These are phyloP conservation scores for Aspergillus niger DNA, from an alignment of 2,329 filamentous ascomycete genomes.

Conservation along the genomic window DNA sequence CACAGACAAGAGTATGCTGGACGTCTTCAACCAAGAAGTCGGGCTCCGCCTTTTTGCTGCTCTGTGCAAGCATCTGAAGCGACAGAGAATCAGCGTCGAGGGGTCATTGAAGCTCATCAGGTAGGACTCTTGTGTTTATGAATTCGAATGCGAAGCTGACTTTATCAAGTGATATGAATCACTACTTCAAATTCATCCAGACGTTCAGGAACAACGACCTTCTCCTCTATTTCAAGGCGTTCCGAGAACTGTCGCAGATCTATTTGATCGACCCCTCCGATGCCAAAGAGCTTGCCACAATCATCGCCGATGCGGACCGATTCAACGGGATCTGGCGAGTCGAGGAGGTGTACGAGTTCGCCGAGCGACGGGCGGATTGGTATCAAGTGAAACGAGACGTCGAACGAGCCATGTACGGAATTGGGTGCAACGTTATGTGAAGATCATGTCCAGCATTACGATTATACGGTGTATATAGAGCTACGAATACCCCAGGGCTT, in stretches of 20 bases:
- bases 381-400: conserved; percentile 85
- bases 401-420: conserved; percentile 94
- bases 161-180: conserved; percentile 77
- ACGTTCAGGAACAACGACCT: conserved; percentile 81
- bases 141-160: conserved; percentile 7
- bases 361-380: conserved; percentile 92
- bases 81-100: conserved; percentile 85
- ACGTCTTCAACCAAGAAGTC: conserved; percentile 98
- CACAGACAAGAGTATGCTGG: conserved; percentile 96
- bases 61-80: conserved; percentile 95
- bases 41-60: conserved; percentile 88
- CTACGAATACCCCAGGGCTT: conserved; percentile 13
- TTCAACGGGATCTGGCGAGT: conserved; percentile 92
- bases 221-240: conserved; percentile 84
- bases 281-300: conserved; percentile 90
- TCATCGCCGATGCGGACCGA: conserved; percentile 87
- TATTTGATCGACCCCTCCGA: conserved; percentile 86
- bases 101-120: conserved; percentile 88
- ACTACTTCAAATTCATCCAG: conserved; percentile 83
- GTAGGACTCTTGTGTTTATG: conserved; percentile 36
- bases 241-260: conserved; percentile 91
- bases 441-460: conserved; percentile 21
- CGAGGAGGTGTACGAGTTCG: conserved; percentile 97
- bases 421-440: conserved; percentile 86
- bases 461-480: conserved; percentile 17